Conservation (phyloP, 2,329 filamentous ascomycete genomes). For the Pleochaeta shiraiana region DNA sequence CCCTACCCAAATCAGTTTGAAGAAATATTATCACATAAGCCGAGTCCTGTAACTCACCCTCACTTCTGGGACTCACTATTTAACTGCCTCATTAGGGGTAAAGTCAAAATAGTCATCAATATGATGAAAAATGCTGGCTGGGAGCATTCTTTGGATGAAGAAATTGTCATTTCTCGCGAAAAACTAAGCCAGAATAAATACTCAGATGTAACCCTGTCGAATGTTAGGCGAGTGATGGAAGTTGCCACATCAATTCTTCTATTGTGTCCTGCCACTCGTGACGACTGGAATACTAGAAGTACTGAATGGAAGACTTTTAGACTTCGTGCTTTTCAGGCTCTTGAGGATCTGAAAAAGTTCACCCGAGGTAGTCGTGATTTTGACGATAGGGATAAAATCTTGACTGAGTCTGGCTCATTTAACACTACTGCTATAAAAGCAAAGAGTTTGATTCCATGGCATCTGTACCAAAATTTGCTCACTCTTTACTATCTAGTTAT, state of each 20-base stretch:
- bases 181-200: conserved; percentile 35
- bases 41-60: conserved; percentile 53
- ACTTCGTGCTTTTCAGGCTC: conserved; percentile 44
- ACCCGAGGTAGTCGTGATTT: conserved; percentile 44
- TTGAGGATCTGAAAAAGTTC: conserved; percentile 52
- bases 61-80: conserved; percentile 78
- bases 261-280: conserved; percentile 44
- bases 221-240: conserved; percentile 50
- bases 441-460: conserved; percentile 73
- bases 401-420: conserved; percentile 33
- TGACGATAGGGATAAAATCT: conserved; percentile 18
- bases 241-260: conserved; percentile 48
- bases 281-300: conserved; percentile 66
- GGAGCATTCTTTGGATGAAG: conserved; percentile 45
- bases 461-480: conserved; percentile 67
- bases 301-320: conserved; percentile 72
- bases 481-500: conserved; percentile 63
- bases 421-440: conserved; percentile 48
- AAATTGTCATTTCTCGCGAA: conserved; percentile 36
- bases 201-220: conserved; percentile 50
- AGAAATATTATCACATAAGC: conserved; percentile 38
- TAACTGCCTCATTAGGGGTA: conserved; percentile 51
- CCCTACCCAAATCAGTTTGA: conserved; percentile 45
- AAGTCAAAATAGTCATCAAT: conserved; percentile 40
- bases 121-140: conserved; percentile 59